Evolutionary conservation across 2,329 filamentous ascomycete species (phyloP), one percentile per base, ranked within the genome.

Genomic region (Incumbomyces delicatus): DNA sequence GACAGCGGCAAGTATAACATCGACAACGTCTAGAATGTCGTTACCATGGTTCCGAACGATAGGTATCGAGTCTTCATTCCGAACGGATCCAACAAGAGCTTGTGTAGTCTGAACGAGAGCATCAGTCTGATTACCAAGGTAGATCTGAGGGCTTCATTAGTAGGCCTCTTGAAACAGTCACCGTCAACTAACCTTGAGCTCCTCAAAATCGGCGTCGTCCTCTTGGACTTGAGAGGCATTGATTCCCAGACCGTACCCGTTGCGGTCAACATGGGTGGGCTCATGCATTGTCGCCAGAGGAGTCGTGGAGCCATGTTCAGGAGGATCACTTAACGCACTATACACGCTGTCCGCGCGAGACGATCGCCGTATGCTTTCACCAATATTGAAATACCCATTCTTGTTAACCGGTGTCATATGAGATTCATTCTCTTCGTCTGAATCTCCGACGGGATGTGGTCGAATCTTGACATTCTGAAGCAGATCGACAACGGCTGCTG

Each of bases 381-480:
- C 44, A 71, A 85, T 61, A 53, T 66, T 67, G 62, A 86, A 84
- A 66, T 85, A 86, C 14, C 78, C 78, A 1, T 76, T 76, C 6
- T 79, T 81, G 48, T 85, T 81, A 34, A 83, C 74, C 0, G 83
- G 80, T 5, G 78, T 80, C 8, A 66, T 50, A 29, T 78, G 66
- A 7, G 74, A 75, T 43, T 76, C 78, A 44, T 87, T 83, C 42
- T 87, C 83, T 10, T 87, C 83, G 45, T 87, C 83, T n/a, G 92
- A 68, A 59, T 94, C 86, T 38, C 79, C 79, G 1, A 75, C 74
- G 1, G 85, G 81, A 0, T 86, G 92, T 7, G 80, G 74, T 29
- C 84, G 78, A 54, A 96, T 87, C 67, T 94, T 95, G 59, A 87
- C 88, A 4, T 78, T 71, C 41, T 86, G 83, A 44, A 95, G 74